Base-by-base conservation (phyloP, 2,329 filamentous ascomycete species). In the Peltaster fructicola region DNA sequence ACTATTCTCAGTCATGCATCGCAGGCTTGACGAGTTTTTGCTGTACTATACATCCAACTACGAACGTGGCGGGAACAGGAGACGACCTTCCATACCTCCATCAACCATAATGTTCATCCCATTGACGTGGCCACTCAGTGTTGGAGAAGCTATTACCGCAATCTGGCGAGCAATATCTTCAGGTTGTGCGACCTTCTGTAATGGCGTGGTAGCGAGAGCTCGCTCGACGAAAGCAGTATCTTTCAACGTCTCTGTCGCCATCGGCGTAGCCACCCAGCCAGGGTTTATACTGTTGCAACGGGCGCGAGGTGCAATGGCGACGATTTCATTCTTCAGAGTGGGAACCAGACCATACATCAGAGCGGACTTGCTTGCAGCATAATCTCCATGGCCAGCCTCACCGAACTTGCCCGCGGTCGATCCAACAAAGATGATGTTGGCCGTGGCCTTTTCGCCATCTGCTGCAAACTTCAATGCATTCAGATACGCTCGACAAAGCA, bases 321-420 rank as follows among this genome's bases (percentile, higher is more conserved):
- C 42, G 15, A 47, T 44, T 25, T 47, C 43, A 20, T 45, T 47
- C 35, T 47, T 47, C 10, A 45, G 29, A 11, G 42, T 40, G 1
- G 37, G 39, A 8, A 34, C 35, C 10, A 47, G 21, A 4, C 43
- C 43, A 21, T 44, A 41, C 42, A 44, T 43, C 8, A 47, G 23
- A 6, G 40, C 42, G 6, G 41, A 31, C 25, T 47, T 47, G 1
- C 32, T 23, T 1, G 37, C 33, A 8, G 41, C 32, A 24, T 47
- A 47, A 30, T 47, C 43, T 14, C 37, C 43, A 20, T 47, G 43
- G 10, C 31, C 28, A 10, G 41, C 41, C 24, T 45, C 42, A 23
- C 43, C 42, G 22, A 44, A 45, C 30, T 47, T 47, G 12, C 43
- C 42, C 4, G 43, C 42, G n/a, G 43, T 47, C n/a, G 34, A 38